Percentiles rank a stretch among this genome's conserved stretches.
Conservation (phyloP, 441 rosid genomes). For the Breynia disticha region DNA sequence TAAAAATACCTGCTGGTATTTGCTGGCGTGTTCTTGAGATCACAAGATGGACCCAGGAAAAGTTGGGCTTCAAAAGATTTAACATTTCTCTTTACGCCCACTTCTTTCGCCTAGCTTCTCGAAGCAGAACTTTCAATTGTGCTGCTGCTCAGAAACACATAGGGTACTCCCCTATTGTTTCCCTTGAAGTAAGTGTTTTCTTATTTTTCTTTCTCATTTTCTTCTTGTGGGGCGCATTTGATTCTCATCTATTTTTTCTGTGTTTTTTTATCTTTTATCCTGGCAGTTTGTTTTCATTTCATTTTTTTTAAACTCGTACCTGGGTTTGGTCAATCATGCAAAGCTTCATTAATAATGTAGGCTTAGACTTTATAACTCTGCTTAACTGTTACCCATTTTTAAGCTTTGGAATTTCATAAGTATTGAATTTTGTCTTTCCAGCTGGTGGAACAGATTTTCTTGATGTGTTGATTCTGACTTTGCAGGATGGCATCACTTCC, state of each 20-base stretch:
- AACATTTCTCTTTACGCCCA: conserved; percentile 38
- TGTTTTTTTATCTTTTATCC: background rate
- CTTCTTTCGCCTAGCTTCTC: conserved; percentile 50
- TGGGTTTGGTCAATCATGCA: too few relatives aligned
- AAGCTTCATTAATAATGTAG: too few relatives aligned
- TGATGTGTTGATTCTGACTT: conserved; percentile 18
- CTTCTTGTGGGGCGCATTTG: background rate
- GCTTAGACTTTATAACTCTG: too few relatives aligned
- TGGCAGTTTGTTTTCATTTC: too few relatives aligned
- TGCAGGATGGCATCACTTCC: conserved; percentile 66
- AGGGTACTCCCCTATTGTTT: conserved; percentile 58
- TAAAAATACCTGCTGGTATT: conserved; percentile 51
- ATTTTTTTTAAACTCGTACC: too few relatives aligned
- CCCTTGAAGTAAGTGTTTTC: conserved; percentile 51
- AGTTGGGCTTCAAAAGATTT: conserved; percentile 29
- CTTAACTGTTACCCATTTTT: too few relatives aligned
- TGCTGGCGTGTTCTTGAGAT: conserved; percentile 35
- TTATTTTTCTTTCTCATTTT: background rate
- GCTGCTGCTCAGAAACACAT: conserved; percentile 61
- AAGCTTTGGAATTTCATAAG: conserved; percentile 6
- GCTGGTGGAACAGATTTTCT: background rate
- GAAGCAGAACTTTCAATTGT: conserved; percentile 75
- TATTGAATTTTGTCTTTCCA: background rate
- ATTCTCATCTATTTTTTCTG: background rate
- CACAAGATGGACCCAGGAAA: conserved; percentile 42